Percentiles rank a stretch among this genome's conserved stretches.
Evolutionary conservation across 495 filamentous ascomycete species (phyloP).

Genomic region (Choiromyces venosus): DNA sequence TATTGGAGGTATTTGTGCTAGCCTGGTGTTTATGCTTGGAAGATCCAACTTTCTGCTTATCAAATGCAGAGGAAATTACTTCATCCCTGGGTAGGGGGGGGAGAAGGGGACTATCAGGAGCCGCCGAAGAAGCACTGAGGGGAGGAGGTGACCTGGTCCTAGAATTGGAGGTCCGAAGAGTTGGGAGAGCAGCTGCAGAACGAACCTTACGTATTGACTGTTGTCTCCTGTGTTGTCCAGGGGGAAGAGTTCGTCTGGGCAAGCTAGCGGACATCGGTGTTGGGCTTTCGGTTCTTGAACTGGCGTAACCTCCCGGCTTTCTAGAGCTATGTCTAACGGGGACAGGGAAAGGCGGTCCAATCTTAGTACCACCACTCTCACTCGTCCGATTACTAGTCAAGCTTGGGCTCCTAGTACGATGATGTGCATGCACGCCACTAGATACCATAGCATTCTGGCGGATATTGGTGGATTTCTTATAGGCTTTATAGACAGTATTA

Average conservation of each 20-base stretch:
- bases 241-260: constrained; percentile 21
- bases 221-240: constrained; percentile 42
- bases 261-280: constrained; percentile 47
- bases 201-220: constrained; percentile 68
- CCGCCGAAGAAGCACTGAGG: constrained; percentile 59
- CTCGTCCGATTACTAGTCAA: constrained; percentile 55
- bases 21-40: constrained; percentile 33
- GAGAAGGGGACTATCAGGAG: constrained; percentile 63
- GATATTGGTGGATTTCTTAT: constrained; percentile 42
- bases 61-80: constrained; percentile 54
- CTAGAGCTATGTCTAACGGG: constrained; percentile 83
- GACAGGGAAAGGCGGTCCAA: constrained; percentile 77
- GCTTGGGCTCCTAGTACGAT: constrained; percentile 68
- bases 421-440: constrained; percentile 66
- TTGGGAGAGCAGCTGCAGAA: constrained; percentile 67
- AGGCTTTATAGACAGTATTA: constrained; percentile 12
- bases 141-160: constrained; percentile 61
- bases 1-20: constrained; percentile 51
- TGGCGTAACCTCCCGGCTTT: constrained; percentile 62
- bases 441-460: constrained; percentile 67
- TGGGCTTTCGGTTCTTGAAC: constrained; percentile 69
- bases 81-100: constrained; percentile 72
- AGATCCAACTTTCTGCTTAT: constrained; percentile 44
- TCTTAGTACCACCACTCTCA: constrained; percentile 45
- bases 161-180: constrained; percentile 44